Evolutionary conservation across 192 early-diverging fungal genomes (phyloP).

Genomic region (Entomortierella parvispora): DNA sequence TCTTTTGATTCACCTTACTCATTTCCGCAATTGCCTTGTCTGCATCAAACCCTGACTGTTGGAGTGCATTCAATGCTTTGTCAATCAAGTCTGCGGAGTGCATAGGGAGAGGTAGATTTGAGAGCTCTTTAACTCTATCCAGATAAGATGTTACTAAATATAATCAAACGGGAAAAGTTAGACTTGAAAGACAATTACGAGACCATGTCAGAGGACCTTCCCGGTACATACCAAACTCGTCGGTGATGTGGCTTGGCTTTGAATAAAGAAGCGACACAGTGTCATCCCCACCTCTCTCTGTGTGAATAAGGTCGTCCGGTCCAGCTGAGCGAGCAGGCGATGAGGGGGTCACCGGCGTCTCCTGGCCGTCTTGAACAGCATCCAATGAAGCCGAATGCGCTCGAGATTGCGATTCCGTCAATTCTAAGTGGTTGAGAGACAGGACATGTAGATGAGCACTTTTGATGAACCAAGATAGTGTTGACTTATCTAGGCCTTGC

Average conservation of each 20-base stretch:
- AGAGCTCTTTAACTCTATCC: constrained; percentile 33
- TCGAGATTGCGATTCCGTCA: constrained; percentile 17
- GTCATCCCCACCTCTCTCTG: constrained; percentile 56
- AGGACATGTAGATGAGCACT: background rate
- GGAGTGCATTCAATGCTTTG: constrained; percentile 64
- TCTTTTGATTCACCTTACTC: constrained; percentile 53
- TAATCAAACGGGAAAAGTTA: background rate
- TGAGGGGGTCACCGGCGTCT: constrained; percentile 17
- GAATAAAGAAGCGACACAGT: constrained; percentile 50
- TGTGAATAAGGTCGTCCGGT: constrained; percentile 6
- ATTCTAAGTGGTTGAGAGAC: background rate
- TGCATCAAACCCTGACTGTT: constrained; percentile 61
- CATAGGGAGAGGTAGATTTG: constrained; percentile 40
- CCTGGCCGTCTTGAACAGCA: constrained; percentile 2
- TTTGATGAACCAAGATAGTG: background rate
- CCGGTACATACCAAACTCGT: constrained; percentile 47
- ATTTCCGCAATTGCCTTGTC: constrained; percentile 67
- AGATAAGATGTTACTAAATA: constrained; percentile 58
- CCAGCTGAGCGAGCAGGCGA: constrained; percentile 32
- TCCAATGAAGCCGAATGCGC: constrained; percentile 38
- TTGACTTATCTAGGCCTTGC: background rate
- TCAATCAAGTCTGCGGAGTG: constrained; percentile 75
- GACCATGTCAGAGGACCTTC: background rate
- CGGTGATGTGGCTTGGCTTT: constrained; percentile 47
- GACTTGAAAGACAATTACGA: no score